Conservation (phyloP, 106 monocot genomes). For the Dendrobium chrysotoxum region DNA sequence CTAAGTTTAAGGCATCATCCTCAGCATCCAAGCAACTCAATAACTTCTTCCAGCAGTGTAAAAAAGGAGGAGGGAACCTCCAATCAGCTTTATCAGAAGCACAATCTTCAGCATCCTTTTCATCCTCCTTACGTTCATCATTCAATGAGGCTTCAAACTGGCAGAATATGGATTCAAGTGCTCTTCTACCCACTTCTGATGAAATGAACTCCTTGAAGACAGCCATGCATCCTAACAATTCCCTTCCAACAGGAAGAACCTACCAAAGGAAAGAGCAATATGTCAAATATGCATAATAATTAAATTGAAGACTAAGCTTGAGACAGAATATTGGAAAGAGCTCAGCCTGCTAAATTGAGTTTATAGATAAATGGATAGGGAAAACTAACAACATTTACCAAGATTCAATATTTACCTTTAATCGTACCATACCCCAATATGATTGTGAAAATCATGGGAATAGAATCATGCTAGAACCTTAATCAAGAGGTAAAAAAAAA, state of each 20-base stretch:
- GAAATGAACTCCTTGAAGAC: conserved; percentile 55
- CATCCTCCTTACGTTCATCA: conserved; percentile 25
- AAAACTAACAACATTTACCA: not conserved
- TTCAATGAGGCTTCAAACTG: conserved; percentile 13
- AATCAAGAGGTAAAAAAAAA: not conserved
- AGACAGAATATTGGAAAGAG: not conserved
- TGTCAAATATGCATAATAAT: not conserved
- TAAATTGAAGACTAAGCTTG: not conserved
- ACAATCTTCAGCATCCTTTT: conserved; percentile 13
- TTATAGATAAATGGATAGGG: not conserved
- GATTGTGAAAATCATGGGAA: not conserved
- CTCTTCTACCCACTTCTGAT: conserved; percentile 37
- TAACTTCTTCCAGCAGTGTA: conserved; percentile 73
- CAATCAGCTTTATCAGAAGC: conserved; percentile 24
- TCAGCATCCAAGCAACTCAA: conserved; percentile 30
- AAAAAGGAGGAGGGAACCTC: conserved; percentile 40
- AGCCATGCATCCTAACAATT: conserved; percentile 69
- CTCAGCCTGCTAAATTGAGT: not conserved
- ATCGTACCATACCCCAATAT: not conserved
- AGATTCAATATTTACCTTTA: not conserved
- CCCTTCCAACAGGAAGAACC: conserved; percentile 77
- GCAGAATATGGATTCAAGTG: conserved; percentile 29
- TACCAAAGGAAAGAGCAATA: conserved; percentile 15
- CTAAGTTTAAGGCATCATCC: conserved; percentile 23
- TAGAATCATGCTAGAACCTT: not conserved